Base-by-base conservation (phyloP, 306 rosid species). In the Adenanthera pavonina region DNA sequence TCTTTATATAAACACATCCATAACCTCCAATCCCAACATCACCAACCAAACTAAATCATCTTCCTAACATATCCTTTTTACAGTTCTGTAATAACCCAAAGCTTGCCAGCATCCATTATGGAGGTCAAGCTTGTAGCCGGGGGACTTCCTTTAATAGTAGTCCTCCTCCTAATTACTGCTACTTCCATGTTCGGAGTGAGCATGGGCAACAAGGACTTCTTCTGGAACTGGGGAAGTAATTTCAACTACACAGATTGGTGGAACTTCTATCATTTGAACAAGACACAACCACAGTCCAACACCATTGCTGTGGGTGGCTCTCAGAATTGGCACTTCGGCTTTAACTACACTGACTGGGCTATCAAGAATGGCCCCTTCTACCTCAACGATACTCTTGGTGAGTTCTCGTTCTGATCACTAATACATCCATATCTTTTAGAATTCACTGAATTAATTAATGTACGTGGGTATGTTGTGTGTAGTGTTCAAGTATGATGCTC, bases 401-500 rank as follows among this genome's bases (percentile, higher is more conserved):
- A 82, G 62, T 3, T 3, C 56, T 51, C n/a, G 17, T 30, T n/a
- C 60, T 17, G 41, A 38, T 38, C 5, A 3, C 3, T 38, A 2
- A 3, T 38, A 3, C 1, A 38, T 38, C 5, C 41, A 25, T 25
- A 25, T 25, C 30, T 25, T 25, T 25, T 25, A 25, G 30, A 25
- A 25, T 25, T 25, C 30, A 25, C 30, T 25, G 30, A 25, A 25
- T 25, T 25, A 25, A 25, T 25, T 51, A 51, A 51, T 15, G 3
- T 51, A 15, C 16, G 25, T 17, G 25, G 16, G 0, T 49, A 13
- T 49, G 3, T 52, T 52, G 54, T 78, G 43, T 75, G 86, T 76
- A 94, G 95, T 92, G 15, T 94, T 94, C 87, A 94, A 90, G 86
- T 92, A 89, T 36, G 95, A 88, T 70, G 78, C 89, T 6, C 98